Conservation (phyloP, 148 eudicot species). For the Heliamphora exappendiculata region DNA sequence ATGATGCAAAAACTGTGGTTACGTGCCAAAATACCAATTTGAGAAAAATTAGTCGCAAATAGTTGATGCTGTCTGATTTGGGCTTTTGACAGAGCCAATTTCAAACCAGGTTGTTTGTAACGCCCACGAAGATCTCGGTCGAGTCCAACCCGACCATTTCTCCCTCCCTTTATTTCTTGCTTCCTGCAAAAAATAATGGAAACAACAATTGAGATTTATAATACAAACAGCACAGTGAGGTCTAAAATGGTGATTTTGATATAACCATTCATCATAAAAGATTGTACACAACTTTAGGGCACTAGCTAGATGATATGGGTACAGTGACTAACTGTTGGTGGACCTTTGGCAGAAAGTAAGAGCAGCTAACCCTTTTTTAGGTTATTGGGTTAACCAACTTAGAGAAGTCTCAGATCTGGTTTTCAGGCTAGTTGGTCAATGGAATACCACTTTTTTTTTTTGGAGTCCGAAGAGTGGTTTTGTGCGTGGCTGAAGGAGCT, state of each 20-base stretch:
- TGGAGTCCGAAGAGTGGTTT: background rate
- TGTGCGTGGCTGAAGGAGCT: background rate
- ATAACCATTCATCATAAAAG: background rate
- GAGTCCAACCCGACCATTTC: background rate
- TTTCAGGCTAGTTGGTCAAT: slow-evolving; percentile 11
- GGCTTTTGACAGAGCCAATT: slow-evolving; percentile 16
- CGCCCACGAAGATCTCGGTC: slow-evolving; percentile 10
- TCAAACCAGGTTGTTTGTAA: slow-evolving; percentile 10
- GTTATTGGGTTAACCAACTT: background rate
- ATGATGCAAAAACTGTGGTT: background rate
- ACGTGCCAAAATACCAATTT: background rate
- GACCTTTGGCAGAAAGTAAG: background rate
- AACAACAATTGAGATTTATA: background rate
- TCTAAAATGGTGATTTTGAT: background rate
- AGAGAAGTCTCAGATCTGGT: slow-evolving; percentile 10
- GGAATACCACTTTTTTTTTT: slow-evolving; percentile 12
- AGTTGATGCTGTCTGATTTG: slow-evolving; percentile 6
- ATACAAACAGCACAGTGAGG: background rate
- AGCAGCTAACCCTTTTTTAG: background rate
- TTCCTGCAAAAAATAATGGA: slow-evolving; percentile 3
- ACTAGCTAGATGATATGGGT: background rate
- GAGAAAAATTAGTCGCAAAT: background rate
- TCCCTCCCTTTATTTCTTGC: slow-evolving; percentile 6
- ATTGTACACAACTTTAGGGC: background rate
- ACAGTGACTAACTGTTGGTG: background rate